Percentiles rank a stretch among this genome's conserved stretches.
Evolutionary conservation across 2,329 filamentous ascomycete species (phyloP).

Genomic region (Colletotrichum liaoningense): DNA sequence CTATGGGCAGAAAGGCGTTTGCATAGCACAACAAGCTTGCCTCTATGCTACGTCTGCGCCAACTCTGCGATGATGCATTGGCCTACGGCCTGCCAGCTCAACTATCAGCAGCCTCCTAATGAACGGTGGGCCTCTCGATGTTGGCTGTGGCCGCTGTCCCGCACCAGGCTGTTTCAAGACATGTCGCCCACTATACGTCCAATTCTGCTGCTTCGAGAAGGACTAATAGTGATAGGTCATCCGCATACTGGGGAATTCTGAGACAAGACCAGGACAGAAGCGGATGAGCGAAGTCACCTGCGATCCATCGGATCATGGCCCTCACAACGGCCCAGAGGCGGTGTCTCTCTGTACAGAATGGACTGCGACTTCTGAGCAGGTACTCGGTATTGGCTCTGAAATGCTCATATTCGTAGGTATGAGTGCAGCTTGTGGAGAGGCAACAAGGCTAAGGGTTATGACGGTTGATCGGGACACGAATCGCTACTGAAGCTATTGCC

Average conservation of each 20-base stretch:
- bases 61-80: background rate
- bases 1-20: background rate
- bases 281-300: slow-evolving; percentile 19
- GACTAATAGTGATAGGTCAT: slow-evolving; percentile 7
- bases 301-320: slow-evolving; percentile 2
- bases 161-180: slow-evolving; percentile 30
- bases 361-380: background rate
- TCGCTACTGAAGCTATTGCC: slow-evolving; percentile 9
- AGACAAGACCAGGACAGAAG: slow-evolving; percentile 32
- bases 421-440: background rate
- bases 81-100: background rate
- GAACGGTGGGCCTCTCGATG: slow-evolving; percentile 6
- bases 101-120: background rate
- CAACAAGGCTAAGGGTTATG: background rate
- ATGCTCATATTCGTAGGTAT: background rate
- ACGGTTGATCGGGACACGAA: background rate
- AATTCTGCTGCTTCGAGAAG: slow-evolving; percentile 25
- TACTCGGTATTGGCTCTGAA: no score
- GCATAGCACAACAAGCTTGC: background rate
- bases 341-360: background rate
- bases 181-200: slow-evolving; percentile 20
- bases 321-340: slow-evolving; percentile 6
- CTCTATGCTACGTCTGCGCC: background rate
- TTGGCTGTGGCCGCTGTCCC: slow-evolving; percentile 23
- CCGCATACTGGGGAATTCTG: slow-evolving; percentile 28